phyloP scores from a whole-genome alignment of 306 rosid genomes.

The Cucurbita pepo region DNA sequence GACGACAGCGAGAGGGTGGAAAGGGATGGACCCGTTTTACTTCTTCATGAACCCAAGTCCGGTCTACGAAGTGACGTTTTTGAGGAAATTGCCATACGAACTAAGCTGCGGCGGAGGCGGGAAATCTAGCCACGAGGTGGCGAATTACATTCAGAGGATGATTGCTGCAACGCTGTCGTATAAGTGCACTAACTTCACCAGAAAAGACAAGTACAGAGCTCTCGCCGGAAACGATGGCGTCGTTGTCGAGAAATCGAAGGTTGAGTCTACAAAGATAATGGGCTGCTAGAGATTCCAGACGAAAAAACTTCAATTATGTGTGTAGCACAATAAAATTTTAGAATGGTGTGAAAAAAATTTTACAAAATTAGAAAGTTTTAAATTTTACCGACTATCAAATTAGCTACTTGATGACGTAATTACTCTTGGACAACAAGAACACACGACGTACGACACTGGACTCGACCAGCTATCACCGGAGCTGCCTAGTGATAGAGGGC shows the following conservation, averaged over 20 bases:
- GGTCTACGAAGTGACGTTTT: constrained; percentile 53
- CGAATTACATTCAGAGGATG: constrained; percentile 64
- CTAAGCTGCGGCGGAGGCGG: constrained; percentile 35
- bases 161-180: constrained; percentile 58
- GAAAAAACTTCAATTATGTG: not conserved
- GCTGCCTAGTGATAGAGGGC: constrained; percentile 88
- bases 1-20: constrained; percentile 77
- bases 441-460: constrained; percentile 10
- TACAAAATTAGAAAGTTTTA: not conserved
- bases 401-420: no score
- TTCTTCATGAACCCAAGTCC: constrained; percentile 92
- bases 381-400: no score
- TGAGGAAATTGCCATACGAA: constrained; percentile 51
- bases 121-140: constrained; percentile 69
- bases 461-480: constrained; percentile 55
- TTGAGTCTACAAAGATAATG: constrained; percentile 33
- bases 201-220: constrained; percentile 74
- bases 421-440: no score
- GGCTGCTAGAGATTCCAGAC: constrained; percentile 24
- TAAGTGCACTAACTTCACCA: constrained; percentile 60
- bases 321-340: not conserved
- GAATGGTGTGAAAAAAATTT: not conserved
- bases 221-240: constrained; percentile 77
- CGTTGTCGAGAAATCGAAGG: constrained; percentile 26
- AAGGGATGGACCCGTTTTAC: constrained; percentile 87